Conservation (phyloP, 1,139 yeast genomes). For the Lipomyces yarrowii region DNA sequence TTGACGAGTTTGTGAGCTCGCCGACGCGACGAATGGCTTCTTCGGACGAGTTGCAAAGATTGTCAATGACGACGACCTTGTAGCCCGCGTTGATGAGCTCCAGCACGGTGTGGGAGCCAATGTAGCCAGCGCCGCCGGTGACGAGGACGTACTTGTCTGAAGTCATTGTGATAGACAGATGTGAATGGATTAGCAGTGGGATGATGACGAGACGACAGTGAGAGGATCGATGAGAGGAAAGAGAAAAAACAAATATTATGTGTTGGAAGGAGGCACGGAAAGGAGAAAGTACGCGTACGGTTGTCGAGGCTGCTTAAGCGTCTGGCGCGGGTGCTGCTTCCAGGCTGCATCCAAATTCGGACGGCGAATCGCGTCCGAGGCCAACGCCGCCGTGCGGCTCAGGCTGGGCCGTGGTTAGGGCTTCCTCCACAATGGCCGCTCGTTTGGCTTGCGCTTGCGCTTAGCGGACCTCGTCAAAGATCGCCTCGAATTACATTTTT, state of each 20-base stretch:
- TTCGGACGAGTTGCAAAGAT: constrained; percentile 65
- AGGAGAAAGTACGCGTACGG: not conserved
- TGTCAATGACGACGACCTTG: constrained; percentile 72
- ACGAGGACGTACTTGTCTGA: constrained; percentile 56
- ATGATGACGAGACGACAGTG: not conserved
- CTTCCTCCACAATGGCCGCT: not conserved
- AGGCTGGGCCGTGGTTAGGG: not conserved
- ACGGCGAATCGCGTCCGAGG: not conserved
- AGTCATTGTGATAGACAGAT: constrained; percentile 7
- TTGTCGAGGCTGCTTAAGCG: no score
- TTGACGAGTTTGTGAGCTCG: constrained; percentile 50
- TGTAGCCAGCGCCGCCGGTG: constrained; percentile 88
- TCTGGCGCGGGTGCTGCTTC: no score
- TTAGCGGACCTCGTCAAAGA: not conserved
- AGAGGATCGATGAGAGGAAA: not conserved
- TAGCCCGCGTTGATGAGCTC: constrained; percentile 66
- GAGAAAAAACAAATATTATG: no score
- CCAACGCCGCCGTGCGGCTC: constrained; percentile 3
- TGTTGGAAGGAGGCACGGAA: no score
- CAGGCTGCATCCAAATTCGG: not conserved
- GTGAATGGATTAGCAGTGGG: no score
- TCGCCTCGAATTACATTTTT: not conserved
- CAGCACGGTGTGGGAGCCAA: constrained; percentile 77
- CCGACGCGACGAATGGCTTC: constrained; percentile 72
- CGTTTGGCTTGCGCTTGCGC: not conserved